Percentiles rank a stretch among this genome's conserved stretches.
These are phyloP conservation scores for Yarrowia phangngaensis DNA, from an alignment of 805 yeast genomes.

Conservation along the genomic window DNA sequence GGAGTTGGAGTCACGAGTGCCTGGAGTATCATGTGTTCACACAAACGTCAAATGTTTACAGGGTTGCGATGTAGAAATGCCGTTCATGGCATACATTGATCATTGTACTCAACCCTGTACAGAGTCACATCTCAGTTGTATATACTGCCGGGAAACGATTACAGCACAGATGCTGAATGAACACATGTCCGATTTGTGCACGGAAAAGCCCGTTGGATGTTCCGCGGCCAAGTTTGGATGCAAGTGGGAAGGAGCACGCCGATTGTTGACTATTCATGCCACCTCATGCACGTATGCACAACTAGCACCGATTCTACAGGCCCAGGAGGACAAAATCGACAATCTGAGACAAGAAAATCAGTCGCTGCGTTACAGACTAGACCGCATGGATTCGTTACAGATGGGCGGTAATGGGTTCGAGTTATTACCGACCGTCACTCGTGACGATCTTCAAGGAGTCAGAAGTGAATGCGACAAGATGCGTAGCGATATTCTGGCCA, in stretches of 20 bases:
- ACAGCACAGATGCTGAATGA: conserved; percentile 27
- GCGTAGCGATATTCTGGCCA: conserved; percentile 38
- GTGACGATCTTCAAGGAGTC: conserved; percentile 29
- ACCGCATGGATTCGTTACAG: conserved; percentile 29
- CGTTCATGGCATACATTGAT: conserved; percentile 26
- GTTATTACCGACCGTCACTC: conserved; percentile 29
- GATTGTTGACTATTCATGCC: conserved; percentile 31
- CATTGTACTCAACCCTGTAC: conserved; percentile 28
- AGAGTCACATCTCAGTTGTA: conserved; percentile 30
- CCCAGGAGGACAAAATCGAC: conserved; percentile 35
- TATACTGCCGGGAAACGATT: conserved; percentile 24
- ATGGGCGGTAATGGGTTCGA: conserved; percentile 33
- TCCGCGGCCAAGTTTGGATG: conserved; percentile 36
- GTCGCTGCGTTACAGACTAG: conserved; percentile 36
- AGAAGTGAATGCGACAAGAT: conserved; percentile 39
- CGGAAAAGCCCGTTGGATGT: conserved; percentile 32
- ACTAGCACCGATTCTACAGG: conserved; percentile 34
- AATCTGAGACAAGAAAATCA: conserved; percentile 39
- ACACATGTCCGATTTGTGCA: conserved; percentile 32
- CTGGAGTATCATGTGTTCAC: conserved; percentile 31
- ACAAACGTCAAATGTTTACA: conserved; percentile 30
- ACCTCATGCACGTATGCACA: conserved; percentile 34
- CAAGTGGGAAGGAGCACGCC: conserved; percentile 33
- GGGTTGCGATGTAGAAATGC: conserved; percentile 29
- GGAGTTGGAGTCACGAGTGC: conserved; percentile 1